Evolutionary conservation across 441 rosid species (phyloP), one percentile per base, ranked within the genome.

Genomic region (Mallotus japonicus): DNA sequence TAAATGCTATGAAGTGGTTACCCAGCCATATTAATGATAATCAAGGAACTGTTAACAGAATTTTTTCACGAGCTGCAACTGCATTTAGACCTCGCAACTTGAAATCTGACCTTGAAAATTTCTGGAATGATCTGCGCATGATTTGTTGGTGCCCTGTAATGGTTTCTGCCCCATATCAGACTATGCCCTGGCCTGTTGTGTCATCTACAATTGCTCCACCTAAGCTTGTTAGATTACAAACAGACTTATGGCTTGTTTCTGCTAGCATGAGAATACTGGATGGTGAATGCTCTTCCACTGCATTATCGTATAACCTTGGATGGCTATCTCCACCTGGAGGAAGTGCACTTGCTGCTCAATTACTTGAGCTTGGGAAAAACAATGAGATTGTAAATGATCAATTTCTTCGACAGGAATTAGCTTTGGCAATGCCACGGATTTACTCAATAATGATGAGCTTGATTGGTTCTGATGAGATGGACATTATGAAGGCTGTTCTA

Each of bases 71-170:
- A 78, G 96, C 98, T 81, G 90, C 97, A 67, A 89, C 93, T 79
- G 95, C 96, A 71, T 88, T 90, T 77, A 92, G 90, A 82, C 90
- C 96, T 80, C 90, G 86, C 70, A 80, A 88, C 84, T 77, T 88
- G 85, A 91, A 85, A 80, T 85, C 85, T 83, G 96, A 90, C 79
- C 83, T 95, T 65, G 91, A 88, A 76, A 95, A 88, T 82, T 92
- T 95, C 75, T 95, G 98, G 99, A 87, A 74, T 81, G 93, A 91
- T 83, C 89, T 95, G 70, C 90, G 85, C 72, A 82, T 89, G 90
- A 91, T 92, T 77, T 90, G 90, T 84, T 95, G 99, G 99, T 95
- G 99, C 82, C 99, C 99, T 17, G 99, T 95, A 67, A 81, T 93
- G 87, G 90, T 86, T 76, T 84, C 89, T 79, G 85, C 98, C 73